These are phyloP conservation scores for Thermothielavioides terrestris DNA, from an alignment of 495 filamentous ascomycete genomes.

Conservation along the genomic window DNA sequence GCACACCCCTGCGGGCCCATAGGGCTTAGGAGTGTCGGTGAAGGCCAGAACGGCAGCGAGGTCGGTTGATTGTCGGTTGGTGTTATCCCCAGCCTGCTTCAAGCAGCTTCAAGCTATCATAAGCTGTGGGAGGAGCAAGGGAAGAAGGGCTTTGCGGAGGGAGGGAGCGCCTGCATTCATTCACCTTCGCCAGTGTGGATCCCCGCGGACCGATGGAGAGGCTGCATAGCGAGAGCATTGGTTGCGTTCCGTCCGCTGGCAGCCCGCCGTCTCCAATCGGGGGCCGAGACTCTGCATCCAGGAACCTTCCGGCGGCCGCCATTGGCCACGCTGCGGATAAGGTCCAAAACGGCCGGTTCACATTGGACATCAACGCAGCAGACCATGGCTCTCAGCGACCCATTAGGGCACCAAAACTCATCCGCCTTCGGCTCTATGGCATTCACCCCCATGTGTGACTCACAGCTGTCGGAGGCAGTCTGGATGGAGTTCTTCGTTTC, in stretches of 20 bases:
- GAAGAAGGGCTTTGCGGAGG: background rate
- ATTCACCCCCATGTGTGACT: conserved; percentile 27
- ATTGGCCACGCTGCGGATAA: conserved; percentile 33
- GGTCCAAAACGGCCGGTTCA: conserved; percentile 27
- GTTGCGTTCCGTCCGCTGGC: conserved; percentile 5
- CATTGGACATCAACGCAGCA: conserved; percentile 44
- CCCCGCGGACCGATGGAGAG: conserved; percentile 4
- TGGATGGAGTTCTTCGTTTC: conserved; percentile 7
- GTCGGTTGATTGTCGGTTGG: conserved; percentile 16
- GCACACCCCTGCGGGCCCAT: conserved; percentile 8
- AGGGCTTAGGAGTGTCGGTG: conserved; percentile 24
- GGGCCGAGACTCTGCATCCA: conserved; percentile 28
- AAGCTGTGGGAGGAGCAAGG: too few relatives aligned
- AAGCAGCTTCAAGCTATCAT: too few relatives aligned
- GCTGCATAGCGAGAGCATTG: conserved; percentile 8
- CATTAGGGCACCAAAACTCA: conserved; percentile 36
- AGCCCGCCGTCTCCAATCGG: conserved; percentile 27
- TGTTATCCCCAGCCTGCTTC: too few relatives aligned
- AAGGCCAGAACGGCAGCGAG: conserved; percentile 13
- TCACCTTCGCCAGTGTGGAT: conserved; percentile 15
- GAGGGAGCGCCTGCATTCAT: background rate
- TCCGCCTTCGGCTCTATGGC: conserved; percentile 24
- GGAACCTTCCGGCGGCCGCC: conserved; percentile 20
- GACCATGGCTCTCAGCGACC: conserved; percentile 16
- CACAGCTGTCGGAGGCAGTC: conserved; percentile 18